These are phyloP conservation scores for Saccharomyces kudriavzevii DNA, from an alignment of 805 yeast genomes.

Conservation along the genomic window DNA sequence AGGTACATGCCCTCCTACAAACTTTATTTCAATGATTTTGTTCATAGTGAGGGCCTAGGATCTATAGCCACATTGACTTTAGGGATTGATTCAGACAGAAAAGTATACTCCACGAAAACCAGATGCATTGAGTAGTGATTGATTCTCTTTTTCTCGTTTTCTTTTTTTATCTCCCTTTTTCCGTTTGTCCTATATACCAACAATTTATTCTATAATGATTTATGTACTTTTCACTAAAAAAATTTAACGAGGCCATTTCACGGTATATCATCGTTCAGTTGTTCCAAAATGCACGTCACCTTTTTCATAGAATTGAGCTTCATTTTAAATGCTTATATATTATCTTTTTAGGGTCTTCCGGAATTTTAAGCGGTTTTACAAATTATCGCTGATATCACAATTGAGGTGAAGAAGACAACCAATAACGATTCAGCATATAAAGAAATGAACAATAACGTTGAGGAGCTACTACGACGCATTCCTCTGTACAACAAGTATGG, in stretches of 20 bases:
- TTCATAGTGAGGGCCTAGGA: slow-evolving; percentile 25
- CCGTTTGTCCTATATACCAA: not conserved
- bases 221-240: not conserved
- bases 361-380: not conserved
- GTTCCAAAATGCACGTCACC: not conserved
- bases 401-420: not conserved
- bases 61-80: slow-evolving; percentile 27
- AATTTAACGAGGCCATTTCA: not conserved
- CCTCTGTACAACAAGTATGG: slow-evolving; percentile 23
- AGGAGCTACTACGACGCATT: slow-evolving; percentile 12
- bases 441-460: slow-evolving; percentile 2
- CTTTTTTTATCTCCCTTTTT: not conserved
- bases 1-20: slow-evolving; percentile 83
- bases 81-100: slow-evolving; percentile 23
- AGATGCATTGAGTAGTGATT: slow-evolving; percentile 7
- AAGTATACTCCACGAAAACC: slow-evolving; percentile 13
- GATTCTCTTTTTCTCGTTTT: not conserved
- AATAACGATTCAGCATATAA: not conserved
- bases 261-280: not conserved
- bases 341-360: not conserved
- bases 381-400: not conserved
- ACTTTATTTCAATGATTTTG: slow-evolving; percentile 48
- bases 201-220: not conserved
- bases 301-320: too few species aligned
- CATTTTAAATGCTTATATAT: not conserved